These are phyloP conservation scores for Penicillium steckii DNA, from an alignment of 495 filamentous ascomycete species.

Conservation along the genomic window DNA sequence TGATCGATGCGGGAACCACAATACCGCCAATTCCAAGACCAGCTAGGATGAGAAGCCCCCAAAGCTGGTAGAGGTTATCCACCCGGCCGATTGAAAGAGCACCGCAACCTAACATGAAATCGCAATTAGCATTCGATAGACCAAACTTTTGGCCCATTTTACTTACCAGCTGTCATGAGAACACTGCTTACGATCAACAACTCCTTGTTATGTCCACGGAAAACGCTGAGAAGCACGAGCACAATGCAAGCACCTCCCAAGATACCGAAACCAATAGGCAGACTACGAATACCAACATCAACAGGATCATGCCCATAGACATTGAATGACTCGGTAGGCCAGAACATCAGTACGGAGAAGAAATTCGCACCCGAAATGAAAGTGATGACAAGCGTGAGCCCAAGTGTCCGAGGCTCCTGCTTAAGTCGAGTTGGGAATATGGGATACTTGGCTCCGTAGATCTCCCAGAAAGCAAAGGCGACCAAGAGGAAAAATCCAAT, in stretches of 20 bases:
- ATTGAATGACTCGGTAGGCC: constrained; percentile 73
- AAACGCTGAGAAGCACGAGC: constrained; percentile 56
- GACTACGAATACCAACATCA: constrained; percentile 62
- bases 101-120: constrained; percentile 50
- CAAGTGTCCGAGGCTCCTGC: constrained; percentile 61
- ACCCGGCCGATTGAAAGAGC: constrained; percentile 53
- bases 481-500: constrained; percentile 53
- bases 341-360: constrained; percentile 72
- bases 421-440: constrained; percentile 66
- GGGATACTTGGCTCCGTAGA: constrained; percentile 58
- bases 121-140: background rate
- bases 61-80: constrained; percentile 62
- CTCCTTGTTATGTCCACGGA: constrained; percentile 62
- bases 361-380: constrained; percentile 75
- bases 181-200: constrained; percentile 61
- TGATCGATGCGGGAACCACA: constrained; percentile 68
- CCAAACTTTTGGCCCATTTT: too few species aligned
- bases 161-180: constrained; percentile 66
- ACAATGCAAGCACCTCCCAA: constrained; percentile 62
- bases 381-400: constrained; percentile 66
- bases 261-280: constrained; percentile 65
- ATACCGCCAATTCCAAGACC: constrained; percentile 73
- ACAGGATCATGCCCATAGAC: constrained; percentile 70
- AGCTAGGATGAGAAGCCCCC: constrained; percentile 61
- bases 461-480: constrained; percentile 60